Conservation (phyloP, 441 rosid genomes). For the Theobroma grandiflorum region DNA sequence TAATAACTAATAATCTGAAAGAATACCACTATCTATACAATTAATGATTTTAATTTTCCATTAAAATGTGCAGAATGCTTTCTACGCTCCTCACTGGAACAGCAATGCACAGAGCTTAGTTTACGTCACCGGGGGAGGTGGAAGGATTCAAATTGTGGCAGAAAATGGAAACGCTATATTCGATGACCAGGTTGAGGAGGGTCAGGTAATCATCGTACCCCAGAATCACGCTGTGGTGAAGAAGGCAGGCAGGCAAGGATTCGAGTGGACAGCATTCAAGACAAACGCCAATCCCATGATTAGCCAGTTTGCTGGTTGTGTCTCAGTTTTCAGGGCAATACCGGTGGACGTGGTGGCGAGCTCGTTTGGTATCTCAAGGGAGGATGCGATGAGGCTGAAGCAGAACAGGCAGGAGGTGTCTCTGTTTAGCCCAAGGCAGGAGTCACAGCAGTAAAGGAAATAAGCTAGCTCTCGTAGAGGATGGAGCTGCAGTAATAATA, state of each 20-base stretch:
- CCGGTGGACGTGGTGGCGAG: conserved; percentile 66
- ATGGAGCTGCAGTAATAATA: neutral
- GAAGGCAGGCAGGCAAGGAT: conserved; percentile 49
- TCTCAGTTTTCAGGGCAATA: conserved; percentile 57
- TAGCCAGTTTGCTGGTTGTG: conserved; percentile 55
- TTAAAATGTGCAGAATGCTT: conserved; percentile 47
- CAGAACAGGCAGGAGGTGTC: conserved; percentile 12
- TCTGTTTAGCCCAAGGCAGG: neutral
- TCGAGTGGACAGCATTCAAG: conserved; percentile 72
- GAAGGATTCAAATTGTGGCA: conserved; percentile 56
- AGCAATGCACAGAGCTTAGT: conserved; percentile 63
- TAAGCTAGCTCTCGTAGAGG: neutral
- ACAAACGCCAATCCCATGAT: conserved; percentile 64
- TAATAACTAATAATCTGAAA: too few relatives aligned
- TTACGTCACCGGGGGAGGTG: conserved; percentile 63
- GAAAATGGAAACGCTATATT: conserved; percentile 62
- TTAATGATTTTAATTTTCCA: neutral
- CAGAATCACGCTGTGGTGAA: conserved; percentile 70
- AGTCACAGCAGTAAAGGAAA: neutral
- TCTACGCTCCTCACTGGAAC: conserved; percentile 76
- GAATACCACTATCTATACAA: too few relatives aligned
- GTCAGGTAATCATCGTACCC: conserved; percentile 68
- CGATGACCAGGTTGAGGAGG: conserved; percentile 51
- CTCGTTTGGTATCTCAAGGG: conserved; percentile 53
- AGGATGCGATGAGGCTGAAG: conserved; percentile 72